Evolutionary conservation across 495 filamentous ascomycete genomes (phyloP).

Genomic region (Penicillium longicatenatum): DNA sequence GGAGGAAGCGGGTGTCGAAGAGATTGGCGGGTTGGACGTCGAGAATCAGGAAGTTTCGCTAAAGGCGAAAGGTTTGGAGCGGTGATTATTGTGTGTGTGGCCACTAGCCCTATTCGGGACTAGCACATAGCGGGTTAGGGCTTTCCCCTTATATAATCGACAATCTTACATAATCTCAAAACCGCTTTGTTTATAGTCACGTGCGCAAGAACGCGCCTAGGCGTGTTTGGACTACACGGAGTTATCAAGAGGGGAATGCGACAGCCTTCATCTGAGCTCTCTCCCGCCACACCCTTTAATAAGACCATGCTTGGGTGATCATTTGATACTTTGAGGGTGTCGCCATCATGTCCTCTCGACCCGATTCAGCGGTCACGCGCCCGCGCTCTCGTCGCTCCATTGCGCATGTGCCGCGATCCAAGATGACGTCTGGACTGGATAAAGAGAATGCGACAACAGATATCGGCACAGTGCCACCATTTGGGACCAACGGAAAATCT

Average conservation of each 20-base stretch:
- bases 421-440: constrained; percentile 48
- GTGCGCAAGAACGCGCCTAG: constrained; percentile 34
- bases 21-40: constrained; percentile 43
- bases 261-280: neutral
- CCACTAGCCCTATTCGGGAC: constrained; percentile 38
- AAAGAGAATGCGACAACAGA: constrained; percentile 76
- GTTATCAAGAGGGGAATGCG: constrained; percentile 8
- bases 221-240: constrained; percentile 10
- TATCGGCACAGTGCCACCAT: constrained; percentile 41
- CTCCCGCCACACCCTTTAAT: neutral
- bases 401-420: constrained; percentile 61
- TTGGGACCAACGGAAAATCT: constrained; percentile 32
- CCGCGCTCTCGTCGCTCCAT: constrained; percentile 76
- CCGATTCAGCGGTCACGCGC: constrained; percentile 42
- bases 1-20: constrained; percentile 43
- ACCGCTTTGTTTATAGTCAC: constrained; percentile 46
- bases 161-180: neutral
- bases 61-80: constrained; percentile 22
- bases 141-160: constrained; percentile 23
- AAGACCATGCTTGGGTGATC: constrained; percentile 19
- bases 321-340: neutral
- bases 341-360: constrained; percentile 41
- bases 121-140: constrained; percentile 45
- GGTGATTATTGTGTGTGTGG: constrained; percentile 47
- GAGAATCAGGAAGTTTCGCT: constrained; percentile 47